phyloP scores from a whole-genome alignment of 306 rosid species.

The Dryas drummondii region DNA sequence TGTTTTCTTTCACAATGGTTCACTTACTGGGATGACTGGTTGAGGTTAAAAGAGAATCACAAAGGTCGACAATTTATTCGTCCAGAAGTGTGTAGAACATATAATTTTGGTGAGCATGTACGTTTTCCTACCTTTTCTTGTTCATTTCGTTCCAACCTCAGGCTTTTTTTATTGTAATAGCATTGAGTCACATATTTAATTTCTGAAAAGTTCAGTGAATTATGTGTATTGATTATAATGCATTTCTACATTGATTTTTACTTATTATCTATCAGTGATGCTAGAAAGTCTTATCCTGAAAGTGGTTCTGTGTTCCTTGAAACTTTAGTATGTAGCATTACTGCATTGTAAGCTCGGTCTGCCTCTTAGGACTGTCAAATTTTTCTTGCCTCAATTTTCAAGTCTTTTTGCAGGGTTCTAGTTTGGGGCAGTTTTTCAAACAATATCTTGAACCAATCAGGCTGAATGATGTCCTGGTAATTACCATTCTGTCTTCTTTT shows the following conservation, averaged over 20 bases:
- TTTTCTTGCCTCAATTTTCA: constrained; percentile 20
- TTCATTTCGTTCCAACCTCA: neutral
- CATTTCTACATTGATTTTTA: neutral
- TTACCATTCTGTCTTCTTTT: constrained; percentile 9
- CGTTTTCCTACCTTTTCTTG: constrained; percentile 31
- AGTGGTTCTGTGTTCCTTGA: neutral
- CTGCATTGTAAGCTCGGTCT: neutral
- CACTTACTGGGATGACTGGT: constrained; percentile 99
- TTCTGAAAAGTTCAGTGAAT: neutral
- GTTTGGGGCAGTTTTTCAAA: constrained; percentile 84
- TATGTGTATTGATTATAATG: constrained; percentile 3
- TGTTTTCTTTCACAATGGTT: constrained; percentile 72
- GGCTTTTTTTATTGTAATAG: neutral
- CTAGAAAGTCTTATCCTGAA: neutral
- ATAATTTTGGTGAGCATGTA: constrained; percentile 94
- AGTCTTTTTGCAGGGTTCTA: constrained; percentile 69
- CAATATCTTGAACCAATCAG: constrained; percentile 94
- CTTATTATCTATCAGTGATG: neutral
- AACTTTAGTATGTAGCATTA: neutral
- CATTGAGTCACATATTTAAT: neutral
- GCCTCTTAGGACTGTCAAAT: neutral
- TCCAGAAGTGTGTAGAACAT: constrained; percentile 98
- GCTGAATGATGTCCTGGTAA: constrained; percentile 75
- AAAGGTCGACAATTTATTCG: constrained; percentile 89
- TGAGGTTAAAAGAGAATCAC: constrained; percentile 81